phyloP scores from a whole-genome alignment of 176 grass and related monocot species.

The Paspalum notatum region DNA sequence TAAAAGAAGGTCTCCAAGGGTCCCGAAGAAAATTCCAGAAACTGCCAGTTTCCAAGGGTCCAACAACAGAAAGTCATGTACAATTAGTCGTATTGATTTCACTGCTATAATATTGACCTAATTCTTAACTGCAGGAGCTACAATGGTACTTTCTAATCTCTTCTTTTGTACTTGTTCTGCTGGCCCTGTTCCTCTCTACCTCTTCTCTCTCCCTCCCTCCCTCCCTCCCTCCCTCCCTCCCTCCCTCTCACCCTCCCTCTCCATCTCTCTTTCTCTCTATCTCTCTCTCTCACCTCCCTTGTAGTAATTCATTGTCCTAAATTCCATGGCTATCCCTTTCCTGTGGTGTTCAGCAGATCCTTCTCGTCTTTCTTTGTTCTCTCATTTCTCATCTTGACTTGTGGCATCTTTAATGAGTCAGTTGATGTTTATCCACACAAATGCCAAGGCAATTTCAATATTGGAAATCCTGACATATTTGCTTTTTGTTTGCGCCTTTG shows the following conservation, averaged over 20 bases:
- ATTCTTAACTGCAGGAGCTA: constrained; percentile 4
- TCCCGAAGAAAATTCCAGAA: constrained; percentile 95
- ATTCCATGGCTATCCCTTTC: background rate
- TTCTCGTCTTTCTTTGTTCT: background rate
- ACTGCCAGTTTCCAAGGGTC: constrained; percentile 53
- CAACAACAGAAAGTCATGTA: constrained; percentile 62
- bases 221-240: too few relatives aligned
- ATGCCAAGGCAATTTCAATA: background rate
- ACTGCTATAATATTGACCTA: constrained; percentile 1
- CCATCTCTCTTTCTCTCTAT: too few relatives aligned
- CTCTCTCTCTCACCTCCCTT: too few relatives aligned
- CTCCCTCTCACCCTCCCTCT: too few relatives aligned
- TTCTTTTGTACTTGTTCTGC: background rate
- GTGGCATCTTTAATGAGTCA: constrained; percentile 18
- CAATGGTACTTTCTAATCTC: background rate
- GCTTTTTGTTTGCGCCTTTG: constrained; percentile 9
- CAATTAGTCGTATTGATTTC: background rate
- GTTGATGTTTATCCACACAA: constrained; percentile 8
- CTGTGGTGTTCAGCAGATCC: background rate
- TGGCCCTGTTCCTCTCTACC: too few relatives aligned
- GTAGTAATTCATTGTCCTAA: too few relatives aligned
- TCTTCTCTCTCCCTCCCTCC: too few relatives aligned
- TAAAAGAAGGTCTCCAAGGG: too few relatives aligned
- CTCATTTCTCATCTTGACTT: constrained; percentile 15
- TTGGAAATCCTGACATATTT: background rate